A percentile compares a stretch with the other conserved stretches of the same genome.
Evolutionary conservation across 352 stramenopile genomes (phyloP).

Genomic region (Phytophthora fragariaefolia): DNA sequence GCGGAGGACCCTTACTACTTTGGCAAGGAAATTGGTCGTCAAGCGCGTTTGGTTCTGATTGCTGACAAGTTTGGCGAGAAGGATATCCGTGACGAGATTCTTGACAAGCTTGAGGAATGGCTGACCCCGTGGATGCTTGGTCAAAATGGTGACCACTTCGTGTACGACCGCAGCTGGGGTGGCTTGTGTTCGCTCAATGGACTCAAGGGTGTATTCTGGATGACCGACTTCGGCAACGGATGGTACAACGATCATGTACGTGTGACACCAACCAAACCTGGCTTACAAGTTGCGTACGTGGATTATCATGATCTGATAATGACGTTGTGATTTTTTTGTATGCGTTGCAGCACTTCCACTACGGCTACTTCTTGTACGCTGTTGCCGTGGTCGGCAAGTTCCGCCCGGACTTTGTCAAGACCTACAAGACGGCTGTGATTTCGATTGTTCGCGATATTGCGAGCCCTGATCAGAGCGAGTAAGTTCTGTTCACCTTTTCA

Average conservation of each 20-base stretch:
- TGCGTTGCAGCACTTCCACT: slow-evolving; percentile 94
- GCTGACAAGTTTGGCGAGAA: slow-evolving; percentile 71
- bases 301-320: slow-evolving; percentile 4
- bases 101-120: slow-evolving; percentile 73
- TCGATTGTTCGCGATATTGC: slow-evolving; percentile 83
- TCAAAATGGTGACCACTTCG: slow-evolving; percentile 82
- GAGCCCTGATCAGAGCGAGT: slow-evolving; percentile 68
- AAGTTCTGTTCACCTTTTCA: slow-evolving; percentile 22
- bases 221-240: slow-evolving; percentile 94
- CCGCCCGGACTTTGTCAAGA: slow-evolving; percentile 69
- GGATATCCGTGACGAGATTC: slow-evolving; percentile 55
- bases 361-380: slow-evolving; percentile 93
- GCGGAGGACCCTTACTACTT: slow-evolving; percentile 87
- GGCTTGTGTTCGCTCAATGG: slow-evolving; percentile 92
- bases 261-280: slow-evolving; percentile 10
- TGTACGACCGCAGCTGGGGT: slow-evolving; percentile 95
- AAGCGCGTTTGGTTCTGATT: slow-evolving; percentile 82
- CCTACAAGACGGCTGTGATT: slow-evolving; percentile 79
- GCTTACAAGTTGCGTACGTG: not conserved
- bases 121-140: slow-evolving; percentile 82
- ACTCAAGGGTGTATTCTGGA: slow-evolving; percentile 88
- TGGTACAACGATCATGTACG: slow-evolving; percentile 92
- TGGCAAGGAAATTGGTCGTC: slow-evolving; percentile 84
- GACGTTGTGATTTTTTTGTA: slow-evolving; percentile 15
- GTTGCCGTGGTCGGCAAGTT: slow-evolving; percentile 84